Percentiles rank a stretch among this genome's conserved stretches.
These are phyloP conservation scores for Maudiozyma bulderi DNA, from an alignment of 805 yeast species.

Conservation along the genomic window DNA sequence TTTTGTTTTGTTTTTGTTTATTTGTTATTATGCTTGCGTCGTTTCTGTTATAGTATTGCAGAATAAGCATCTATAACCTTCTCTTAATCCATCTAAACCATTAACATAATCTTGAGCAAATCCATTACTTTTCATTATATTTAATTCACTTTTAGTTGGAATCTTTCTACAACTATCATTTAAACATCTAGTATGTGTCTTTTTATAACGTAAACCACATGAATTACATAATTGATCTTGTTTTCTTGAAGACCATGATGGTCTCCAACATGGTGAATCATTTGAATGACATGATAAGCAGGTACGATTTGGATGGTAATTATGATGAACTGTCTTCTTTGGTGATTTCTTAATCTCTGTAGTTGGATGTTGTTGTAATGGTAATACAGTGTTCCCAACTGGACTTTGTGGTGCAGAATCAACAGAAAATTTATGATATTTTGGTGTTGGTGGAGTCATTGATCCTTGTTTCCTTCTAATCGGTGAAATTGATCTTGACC, in stretches of 20 bases:
- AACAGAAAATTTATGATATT: conserved; percentile 15
- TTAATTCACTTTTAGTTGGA: conserved; percentile 95
- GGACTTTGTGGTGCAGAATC: conserved; percentile 13
- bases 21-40: not conserved
- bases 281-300: conserved; percentile 88
- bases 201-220: conserved; percentile 89
- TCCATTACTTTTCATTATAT: conserved; percentile 71
- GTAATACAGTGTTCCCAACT: not conserved
- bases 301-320: conserved; percentile 33
- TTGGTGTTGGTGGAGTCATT: conserved; percentile 8
- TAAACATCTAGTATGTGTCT: conserved; percentile 85
- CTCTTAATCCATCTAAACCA: conserved; percentile 3
- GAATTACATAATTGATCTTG: conserved; percentile 96
- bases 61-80: conserved; percentile 44
- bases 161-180: conserved; percentile 69
- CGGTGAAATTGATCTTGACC: conserved; percentile 5
- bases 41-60: conserved; percentile 25
- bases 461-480: conserved; percentile 4
- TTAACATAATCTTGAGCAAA: conserved; percentile 25
- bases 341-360: not conserved
- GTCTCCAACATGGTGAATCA: conserved; percentile 97
- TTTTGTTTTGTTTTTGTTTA: not conserved
- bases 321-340: not conserved
- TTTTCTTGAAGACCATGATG: conserved; percentile 73
- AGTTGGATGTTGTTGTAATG: not conserved